phyloP scores from a whole-genome alignment of 2,329 filamentous ascomycete genomes.

The Elsinoe batatas region DNA sequence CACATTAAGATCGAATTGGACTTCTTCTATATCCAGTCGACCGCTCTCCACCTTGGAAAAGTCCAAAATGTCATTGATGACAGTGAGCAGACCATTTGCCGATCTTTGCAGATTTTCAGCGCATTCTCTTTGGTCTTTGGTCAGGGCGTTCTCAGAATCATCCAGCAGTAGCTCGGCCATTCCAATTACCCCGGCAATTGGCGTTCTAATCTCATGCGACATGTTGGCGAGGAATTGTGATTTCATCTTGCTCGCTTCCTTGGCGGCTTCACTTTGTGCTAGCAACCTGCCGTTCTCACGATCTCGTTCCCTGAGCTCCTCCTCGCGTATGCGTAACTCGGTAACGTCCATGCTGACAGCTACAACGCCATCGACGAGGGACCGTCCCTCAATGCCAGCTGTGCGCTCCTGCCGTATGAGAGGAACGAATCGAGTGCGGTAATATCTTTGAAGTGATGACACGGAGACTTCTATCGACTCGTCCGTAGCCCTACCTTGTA shows the following conservation, averaged over 20 bases:
- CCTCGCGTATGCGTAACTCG: conserved; percentile 55
- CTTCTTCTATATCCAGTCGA: conserved; percentile 66
- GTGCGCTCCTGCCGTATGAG: conserved; percentile 48
- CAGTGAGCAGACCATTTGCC: conserved; percentile 69
- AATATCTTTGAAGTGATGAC: conserved; percentile 53
- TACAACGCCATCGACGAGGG: conserved; percentile 59
- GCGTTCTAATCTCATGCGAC: conserved; percentile 35
- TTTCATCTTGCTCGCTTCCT: conserved; percentile 71
- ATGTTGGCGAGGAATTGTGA: conserved; percentile 66
- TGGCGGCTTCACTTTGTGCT: conserved; percentile 67
- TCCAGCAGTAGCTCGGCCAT: conserved; percentile 68
- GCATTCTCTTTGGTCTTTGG: conserved; percentile 62
- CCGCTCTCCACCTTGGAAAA: conserved; percentile 81
- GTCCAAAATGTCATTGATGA: conserved; percentile 79
- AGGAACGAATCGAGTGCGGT: conserved; percentile 61
- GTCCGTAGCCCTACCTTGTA: conserved; percentile 50
- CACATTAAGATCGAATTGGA: conserved; percentile 65
- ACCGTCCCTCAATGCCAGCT: conserved; percentile 41
- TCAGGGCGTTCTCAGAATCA: conserved; percentile 43
- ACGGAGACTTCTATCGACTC: conserved; percentile 54
- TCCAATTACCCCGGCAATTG: conserved; percentile 70
- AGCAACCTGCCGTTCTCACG: conserved; percentile 58
- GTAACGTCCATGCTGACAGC: conserved; percentile 75
- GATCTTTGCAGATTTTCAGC: conserved; percentile 71
- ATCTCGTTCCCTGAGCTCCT: conserved; percentile 53